Base-by-base conservation (phyloP, 352 stramenopile genomes). In the Phytophthora capsici region DNA sequence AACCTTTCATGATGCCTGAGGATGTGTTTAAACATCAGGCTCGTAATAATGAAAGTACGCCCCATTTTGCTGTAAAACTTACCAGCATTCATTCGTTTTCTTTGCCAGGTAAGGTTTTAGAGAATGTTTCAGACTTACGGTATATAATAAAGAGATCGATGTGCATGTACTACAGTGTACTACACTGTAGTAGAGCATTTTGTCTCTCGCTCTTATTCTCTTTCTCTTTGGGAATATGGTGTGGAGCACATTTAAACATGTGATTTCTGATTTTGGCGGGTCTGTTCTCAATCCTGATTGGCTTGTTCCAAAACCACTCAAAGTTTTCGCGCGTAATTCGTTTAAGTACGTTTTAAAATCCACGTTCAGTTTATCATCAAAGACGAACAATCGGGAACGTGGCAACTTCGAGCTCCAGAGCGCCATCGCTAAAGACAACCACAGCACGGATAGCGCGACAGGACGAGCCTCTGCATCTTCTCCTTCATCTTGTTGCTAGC, bases 311-410 rank as follows among this genome's bases (percentile, higher is more conserved):
- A 66, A 34, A 51, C 37, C 41, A 50, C 37, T 60, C 43, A 54
- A 54, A 64, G 53, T 66, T 78, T 75, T 73, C 59, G 72, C 72
- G 73, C 73, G 66, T 28, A 63, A 59, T 49, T 55, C 50, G 0
- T 2, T 23, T 69, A 80, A 71, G 56, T 80, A 44, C 72, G 69
- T 63, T 45, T 54, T 25, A n/a, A 28, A 13, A 13, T 19, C 30
- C 32, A 10, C n/a, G 30, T 10, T 14, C 49, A n/a, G 28, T 55
- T 63, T 13, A 34, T 38, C 10, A 59, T 41, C 54, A 65, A 17
- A 60, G 44, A 22, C 37, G 6, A 69, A 69, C 56, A 55, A 58
- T 38, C 61, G 62, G 30, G 46, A 49, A 67, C n/a, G 32, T 34
- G 20, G 43, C 50, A 56, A 50, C 45, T 38, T 32, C n/a, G 40